phyloP scores from a whole-genome alignment of 2,329 filamentous ascomycete species.

The Curvularia sp. region DNA sequence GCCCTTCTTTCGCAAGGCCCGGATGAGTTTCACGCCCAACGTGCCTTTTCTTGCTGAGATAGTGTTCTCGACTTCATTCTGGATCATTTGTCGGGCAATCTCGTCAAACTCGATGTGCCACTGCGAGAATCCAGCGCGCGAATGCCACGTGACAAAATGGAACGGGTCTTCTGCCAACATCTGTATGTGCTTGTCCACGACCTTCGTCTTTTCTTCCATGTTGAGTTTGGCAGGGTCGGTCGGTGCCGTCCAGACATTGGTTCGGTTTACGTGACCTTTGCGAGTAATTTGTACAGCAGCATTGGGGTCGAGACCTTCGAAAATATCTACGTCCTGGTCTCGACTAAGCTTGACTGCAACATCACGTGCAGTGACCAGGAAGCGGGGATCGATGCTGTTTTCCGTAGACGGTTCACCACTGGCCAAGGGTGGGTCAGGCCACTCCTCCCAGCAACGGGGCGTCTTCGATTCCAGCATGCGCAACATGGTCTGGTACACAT shows the following conservation, averaged over 20 bases:
- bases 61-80: slow-evolving; percentile 80
- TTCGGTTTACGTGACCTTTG: slow-evolving; percentile 30
- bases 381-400: slow-evolving; percentile 40
- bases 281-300: slow-evolving; percentile 33
- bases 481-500: slow-evolving; percentile 79
- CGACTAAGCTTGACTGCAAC: slow-evolving; percentile 52
- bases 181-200: slow-evolving; percentile 74
- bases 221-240: slow-evolving; percentile 36
- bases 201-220: slow-evolving; percentile 31
- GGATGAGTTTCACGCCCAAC: slow-evolving; percentile 79
- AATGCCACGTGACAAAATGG: slow-evolving; percentile 72
- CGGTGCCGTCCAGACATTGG: slow-evolving; percentile 32
- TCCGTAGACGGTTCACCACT: slow-evolving; percentile 39
- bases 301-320: slow-evolving; percentile 46
- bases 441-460: slow-evolving; percentile 69
- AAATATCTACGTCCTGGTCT: slow-evolving; percentile 49
- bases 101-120: slow-evolving; percentile 87
- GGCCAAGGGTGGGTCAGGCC: slow-evolving; percentile 34
- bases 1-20: slow-evolving; percentile 83
- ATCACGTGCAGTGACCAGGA: slow-evolving; percentile 51
- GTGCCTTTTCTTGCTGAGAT: slow-evolving; percentile 79
- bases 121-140: slow-evolving; percentile 68
- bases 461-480: slow-evolving; percentile 72
- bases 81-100: slow-evolving; percentile 73
- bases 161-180: slow-evolving; percentile 71